Evolutionary conservation across 2,329 filamentous ascomycete species (phyloP).

Genomic region (Teratosphaeria gauchensis): DNA sequence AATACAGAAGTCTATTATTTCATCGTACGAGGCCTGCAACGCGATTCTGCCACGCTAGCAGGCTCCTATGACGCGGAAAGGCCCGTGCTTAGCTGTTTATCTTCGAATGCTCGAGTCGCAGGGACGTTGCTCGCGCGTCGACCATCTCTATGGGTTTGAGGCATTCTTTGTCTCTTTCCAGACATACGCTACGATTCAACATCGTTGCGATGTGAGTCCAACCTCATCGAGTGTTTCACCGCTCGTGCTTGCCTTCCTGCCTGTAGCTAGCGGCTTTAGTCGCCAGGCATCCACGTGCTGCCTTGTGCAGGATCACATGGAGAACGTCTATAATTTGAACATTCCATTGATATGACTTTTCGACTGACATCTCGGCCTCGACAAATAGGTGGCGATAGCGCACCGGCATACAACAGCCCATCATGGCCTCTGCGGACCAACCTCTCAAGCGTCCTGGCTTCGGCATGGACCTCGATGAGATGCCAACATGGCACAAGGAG

Average conservation of each 20-base stretch:
- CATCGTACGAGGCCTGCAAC: background rate
- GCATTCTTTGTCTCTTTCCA: too few relatives aligned
- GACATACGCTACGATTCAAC: too few relatives aligned
- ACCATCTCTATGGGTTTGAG: too few relatives aligned
- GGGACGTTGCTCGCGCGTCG: too few relatives aligned
- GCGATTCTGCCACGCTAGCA: background rate
- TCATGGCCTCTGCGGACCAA: background rate
- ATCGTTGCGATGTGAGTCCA: too few relatives aligned
- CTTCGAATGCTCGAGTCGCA: too few relatives aligned
- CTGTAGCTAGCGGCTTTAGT: background rate
- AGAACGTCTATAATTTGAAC: background rate
- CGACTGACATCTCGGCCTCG: too few relatives aligned
- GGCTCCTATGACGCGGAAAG: background rate
- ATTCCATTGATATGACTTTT: too few relatives aligned
- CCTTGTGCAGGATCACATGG: background rate
- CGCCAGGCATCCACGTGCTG: background rate
- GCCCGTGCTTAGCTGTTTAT: background rate
- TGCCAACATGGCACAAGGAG: background rate
- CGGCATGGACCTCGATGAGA: background rate
- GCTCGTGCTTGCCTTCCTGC: background rate
- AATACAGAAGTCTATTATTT: background rate
- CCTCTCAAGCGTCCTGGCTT: background rate
- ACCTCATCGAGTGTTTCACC: background rate
- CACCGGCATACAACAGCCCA: background rate
- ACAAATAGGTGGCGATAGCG: too few relatives aligned